Base-by-base conservation (phyloP, 2,329 filamentous ascomycete genomes). In the Sclerotinia subarctica region DNA sequence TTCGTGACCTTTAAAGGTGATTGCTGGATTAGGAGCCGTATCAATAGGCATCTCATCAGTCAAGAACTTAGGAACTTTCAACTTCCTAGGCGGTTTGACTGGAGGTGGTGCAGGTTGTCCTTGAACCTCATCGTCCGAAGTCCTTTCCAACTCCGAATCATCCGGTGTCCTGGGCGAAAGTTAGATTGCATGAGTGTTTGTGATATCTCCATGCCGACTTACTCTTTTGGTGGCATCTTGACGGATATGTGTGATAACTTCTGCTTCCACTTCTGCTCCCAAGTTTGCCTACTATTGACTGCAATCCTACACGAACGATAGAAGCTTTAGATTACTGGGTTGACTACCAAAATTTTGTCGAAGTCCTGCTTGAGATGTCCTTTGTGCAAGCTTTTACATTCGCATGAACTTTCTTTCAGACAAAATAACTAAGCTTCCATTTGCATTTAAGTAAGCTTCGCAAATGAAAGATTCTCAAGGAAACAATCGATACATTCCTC, bases 1-100 rank as follows among this genome's bases (percentile, higher is more conserved):
- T 1, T 69, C 70, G 64, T 76, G 71, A 32, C 71, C 73, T 64
- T 70, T 71, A 53, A 72, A 75, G 7, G 59, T 2, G 32, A 32
- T 63, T 21, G 15, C 24, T 58, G 46, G 38, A 24, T 65, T 2
- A 11, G 29, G 51, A 44, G 24, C 38, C 26, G 3, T 3, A 24
- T 51, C 59, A 26, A 21, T 15, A 38, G 21, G 19, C 17, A 5
- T n/a, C 29, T 21, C 17, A 0, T 46, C 24, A 32, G 49, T 65
- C 63, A 53, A 58, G 63, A 63, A 63, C 19, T 46, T 65, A 5
- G 63, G 52, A 17, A 65, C 15, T 44, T 51, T 51, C 32, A 67
- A 67, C 24, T 49, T 26, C 49, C 42, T 38, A 57, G 51, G 32
- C 2, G 42, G 58, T 21, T 10, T 52, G 51, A 15, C 3, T 21